A percentile compares a stretch with the other conserved stretches of the same genome.
Conservation (phyloP, 73 alveolate genomes). For the Uronychia binucleata region DNA sequence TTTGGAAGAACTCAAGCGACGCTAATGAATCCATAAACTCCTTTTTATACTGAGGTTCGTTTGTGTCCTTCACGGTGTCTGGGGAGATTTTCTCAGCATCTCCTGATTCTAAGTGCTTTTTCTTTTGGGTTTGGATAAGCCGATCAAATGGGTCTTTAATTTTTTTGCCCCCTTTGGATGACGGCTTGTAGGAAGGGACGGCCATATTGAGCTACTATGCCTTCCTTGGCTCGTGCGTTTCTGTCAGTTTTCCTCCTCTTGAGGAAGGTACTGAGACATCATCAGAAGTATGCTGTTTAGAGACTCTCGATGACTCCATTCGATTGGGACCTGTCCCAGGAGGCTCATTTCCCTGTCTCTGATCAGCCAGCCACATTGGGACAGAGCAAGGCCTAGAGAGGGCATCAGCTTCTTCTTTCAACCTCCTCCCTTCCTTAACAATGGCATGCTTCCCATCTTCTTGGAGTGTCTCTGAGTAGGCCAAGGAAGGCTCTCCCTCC, state of each 20-base stretch:
- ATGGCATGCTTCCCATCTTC: conserved; percentile 5
- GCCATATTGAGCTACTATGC: not conserved
- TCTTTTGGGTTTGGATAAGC: not conserved
- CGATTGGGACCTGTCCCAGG: too few relatives aligned
- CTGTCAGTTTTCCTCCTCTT: not conserved
- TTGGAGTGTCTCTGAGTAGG: too few relatives aligned
- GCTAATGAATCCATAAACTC: conserved; percentile 43
- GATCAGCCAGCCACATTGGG: not conserved
- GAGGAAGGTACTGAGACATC: not conserved
- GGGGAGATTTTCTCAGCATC: not conserved
- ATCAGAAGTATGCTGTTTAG: not conserved
- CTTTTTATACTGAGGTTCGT: too few relatives aligned
- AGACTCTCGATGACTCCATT: not conserved
- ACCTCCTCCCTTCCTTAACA: not conserved
- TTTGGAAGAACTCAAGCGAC: conserved; percentile 75
- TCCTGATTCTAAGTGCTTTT: not conserved
- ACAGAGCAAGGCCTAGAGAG: not conserved
- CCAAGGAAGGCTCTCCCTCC: conserved; percentile 13
- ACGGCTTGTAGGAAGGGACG: not conserved
- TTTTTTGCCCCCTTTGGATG: not conserved
- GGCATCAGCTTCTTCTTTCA: not conserved
- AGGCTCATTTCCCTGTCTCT: not conserved
- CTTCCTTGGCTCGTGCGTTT: not conserved
- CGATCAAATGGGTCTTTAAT: conserved; percentile 7
- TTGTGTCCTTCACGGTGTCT: not conserved